Conservation (phyloP, 2,329 filamentous ascomycete species). For the Westerdykella sp. region DNA sequence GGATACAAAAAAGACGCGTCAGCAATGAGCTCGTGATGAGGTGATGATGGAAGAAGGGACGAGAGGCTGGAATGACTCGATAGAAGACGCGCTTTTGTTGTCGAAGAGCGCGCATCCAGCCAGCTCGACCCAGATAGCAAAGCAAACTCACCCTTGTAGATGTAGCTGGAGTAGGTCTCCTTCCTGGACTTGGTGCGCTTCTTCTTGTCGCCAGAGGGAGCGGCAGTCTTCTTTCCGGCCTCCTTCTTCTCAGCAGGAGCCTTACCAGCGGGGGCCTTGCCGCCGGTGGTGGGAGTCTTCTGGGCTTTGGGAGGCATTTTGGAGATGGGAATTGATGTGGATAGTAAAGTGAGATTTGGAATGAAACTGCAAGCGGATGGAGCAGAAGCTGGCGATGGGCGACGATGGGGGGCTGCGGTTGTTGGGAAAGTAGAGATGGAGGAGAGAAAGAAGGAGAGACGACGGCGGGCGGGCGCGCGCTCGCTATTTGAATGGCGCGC, state of each 20-base stretch:
- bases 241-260: slow-evolving; percentile 97
- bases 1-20: slow-evolving; percentile 35
- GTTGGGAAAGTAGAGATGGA: slow-evolving; percentile 19
- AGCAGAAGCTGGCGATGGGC: slow-evolving; percentile 24
- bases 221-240: slow-evolving; percentile 97
- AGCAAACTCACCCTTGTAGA: slow-evolving; percentile 85
- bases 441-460: slow-evolving; percentile 37
- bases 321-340: slow-evolving; percentile 9
- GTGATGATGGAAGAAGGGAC: background rate
- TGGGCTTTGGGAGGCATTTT: slow-evolving; percentile 96
- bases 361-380: slow-evolving; percentile 18
- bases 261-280: slow-evolving; percentile 81
- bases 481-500: slow-evolving; percentile 39
- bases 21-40: slow-evolving; percentile 15
- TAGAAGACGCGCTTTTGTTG: background rate
- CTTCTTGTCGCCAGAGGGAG: slow-evolving; percentile 96
- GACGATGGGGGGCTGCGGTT: slow-evolving; percentile 5
- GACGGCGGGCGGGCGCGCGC: slow-evolving; percentile 37
- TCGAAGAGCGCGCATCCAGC: too few species aligned
- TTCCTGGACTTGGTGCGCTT: slow-evolving; percentile 99
- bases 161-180: slow-evolving; percentile 99
- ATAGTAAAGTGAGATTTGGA: slow-evolving; percentile 18
- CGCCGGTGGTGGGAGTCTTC: slow-evolving; percentile 91
- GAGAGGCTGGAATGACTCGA: slow-evolving; percentile 1
- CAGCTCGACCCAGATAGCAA: background rate